Evolutionary conservation across 2,329 filamentous ascomycete species (phyloP).

Genomic region (Onygena corvina): DNA sequence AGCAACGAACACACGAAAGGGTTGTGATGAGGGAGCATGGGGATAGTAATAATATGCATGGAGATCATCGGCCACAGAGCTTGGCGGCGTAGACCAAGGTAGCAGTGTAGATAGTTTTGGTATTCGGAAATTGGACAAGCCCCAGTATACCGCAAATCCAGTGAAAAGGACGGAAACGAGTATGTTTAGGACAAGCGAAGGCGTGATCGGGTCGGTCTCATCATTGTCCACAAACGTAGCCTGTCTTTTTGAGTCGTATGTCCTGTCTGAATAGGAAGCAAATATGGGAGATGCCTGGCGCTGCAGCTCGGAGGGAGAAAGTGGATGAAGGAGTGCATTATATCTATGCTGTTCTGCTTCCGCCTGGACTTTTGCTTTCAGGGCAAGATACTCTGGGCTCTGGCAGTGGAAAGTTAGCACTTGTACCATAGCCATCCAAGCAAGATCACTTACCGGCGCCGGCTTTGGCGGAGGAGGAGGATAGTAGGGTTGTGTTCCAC

Average conservation of each 20-base stretch:
- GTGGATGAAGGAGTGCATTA: conserved; percentile 61
- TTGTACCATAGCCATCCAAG: background rate
- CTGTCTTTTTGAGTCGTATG: conserved; percentile 25
- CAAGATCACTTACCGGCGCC: conserved; percentile 49
- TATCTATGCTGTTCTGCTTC: conserved; percentile 76
- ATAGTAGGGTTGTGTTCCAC: conserved; percentile 58
- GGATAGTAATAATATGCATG: conserved; percentile 14
- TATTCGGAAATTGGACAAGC: conserved; percentile 28
- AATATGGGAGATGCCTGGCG: conserved; percentile 31
- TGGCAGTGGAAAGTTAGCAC: conserved; percentile 28
- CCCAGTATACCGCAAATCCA: conserved; percentile 38
- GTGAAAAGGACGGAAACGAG: conserved; percentile 68
- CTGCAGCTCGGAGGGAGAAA: conserved; percentile 29
- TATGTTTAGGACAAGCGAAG: conserved; percentile 70
- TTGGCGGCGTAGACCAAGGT: conserved; percentile 9
- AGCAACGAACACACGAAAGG: conserved; percentile 31
- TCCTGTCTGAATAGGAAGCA: conserved; percentile 42
- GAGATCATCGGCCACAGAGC: conserved; percentile 7
- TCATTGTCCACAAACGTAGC: conserved; percentile 19
- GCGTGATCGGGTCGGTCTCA: conserved; percentile 37
- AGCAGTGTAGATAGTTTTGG: conserved; percentile 18
- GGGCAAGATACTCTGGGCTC: conserved; percentile 69
- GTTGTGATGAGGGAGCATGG: conserved; percentile 20
- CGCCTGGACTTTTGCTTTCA: conserved; percentile 74
- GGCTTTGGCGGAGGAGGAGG: conserved; percentile 71